These are phyloP conservation scores for Hemileccinum rubropunctum DNA, from an alignment of 768 basidiomycete genomes.

Conservation along the genomic window DNA sequence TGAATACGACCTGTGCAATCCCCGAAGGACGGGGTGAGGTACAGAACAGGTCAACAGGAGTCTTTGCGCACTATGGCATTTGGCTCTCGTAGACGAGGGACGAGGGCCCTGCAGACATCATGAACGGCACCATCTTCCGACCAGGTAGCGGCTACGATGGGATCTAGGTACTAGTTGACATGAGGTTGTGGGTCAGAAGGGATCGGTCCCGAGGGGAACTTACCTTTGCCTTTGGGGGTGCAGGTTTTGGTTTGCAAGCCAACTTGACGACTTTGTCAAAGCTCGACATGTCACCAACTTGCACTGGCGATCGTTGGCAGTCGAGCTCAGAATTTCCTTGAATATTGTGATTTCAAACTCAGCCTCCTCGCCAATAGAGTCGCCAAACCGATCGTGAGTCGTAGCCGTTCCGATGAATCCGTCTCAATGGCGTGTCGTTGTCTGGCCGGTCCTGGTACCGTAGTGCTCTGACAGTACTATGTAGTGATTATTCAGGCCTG, in stretches of 20 bases:
- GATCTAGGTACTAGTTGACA: conserved; percentile 80
- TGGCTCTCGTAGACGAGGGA: conserved; percentile 83
- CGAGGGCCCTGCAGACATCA: conserved; percentile 89
- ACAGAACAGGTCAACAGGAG: neutral
- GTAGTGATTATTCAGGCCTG: too few relatives aligned
- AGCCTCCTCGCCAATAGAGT: conserved; percentile 11
- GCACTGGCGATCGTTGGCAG: neutral
- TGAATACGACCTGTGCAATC: conserved; percentile 83
- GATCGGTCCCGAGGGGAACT: conserved; percentile 7
- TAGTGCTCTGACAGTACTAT: too few relatives aligned
- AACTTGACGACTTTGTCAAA: conserved; percentile 92
- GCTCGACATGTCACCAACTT: conserved; percentile 53
- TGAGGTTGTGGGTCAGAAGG: neutral
- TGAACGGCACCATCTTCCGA: conserved; percentile 90
- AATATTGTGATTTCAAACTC: conserved; percentile 25
- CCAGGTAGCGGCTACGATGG: conserved; percentile 96
- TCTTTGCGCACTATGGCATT: conserved; percentile 75
- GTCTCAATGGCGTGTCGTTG: too few relatives aligned
- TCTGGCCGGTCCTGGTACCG: too few relatives aligned
- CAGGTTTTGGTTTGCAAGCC: conserved; percentile 96
- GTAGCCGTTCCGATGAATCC: too few relatives aligned
- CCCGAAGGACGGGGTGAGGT: neutral
- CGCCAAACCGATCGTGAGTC: too few relatives aligned
- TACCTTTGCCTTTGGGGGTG: conserved; percentile 94
- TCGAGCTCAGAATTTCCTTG: conserved; percentile 4